Evolutionary conservation across 1,139 yeast species (phyloP), one percentile per base, ranked within the genome.

Genomic region (Suhomyces terraborum): DNA sequence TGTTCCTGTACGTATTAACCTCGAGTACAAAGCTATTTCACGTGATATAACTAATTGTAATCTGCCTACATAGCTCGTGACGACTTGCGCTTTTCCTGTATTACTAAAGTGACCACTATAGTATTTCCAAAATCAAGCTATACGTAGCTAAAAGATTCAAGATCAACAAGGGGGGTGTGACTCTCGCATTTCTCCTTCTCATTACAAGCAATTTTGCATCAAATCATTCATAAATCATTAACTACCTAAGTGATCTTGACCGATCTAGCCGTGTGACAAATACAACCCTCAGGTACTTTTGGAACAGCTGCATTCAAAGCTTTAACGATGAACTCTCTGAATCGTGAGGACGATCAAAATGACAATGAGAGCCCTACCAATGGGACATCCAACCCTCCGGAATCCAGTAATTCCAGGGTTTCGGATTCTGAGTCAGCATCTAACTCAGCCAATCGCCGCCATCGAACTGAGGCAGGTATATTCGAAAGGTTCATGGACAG

Each of bases 401-500:
- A 19, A 8, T 8, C 8, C 6, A 30, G 12, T n/a, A n/a, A 20
- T 13, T 20, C 32, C 16, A 17, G 30, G 19, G 20, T 16, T 4
- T 20, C 32, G 6, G 12, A 20, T 6, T n/a, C 17, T 12, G 22
- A 20, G 17, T 6, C 32, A 3, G 17, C 21, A 20, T n/a, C 32
- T 12, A 20, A 30, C 22, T 24, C 32, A 9, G 16, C 12, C 9
- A 35, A 35, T 32, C 41, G 42, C 16, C 38, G 38, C 6, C 45
- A 38, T 27, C 29, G 48, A 14, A 28, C 42, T 14, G 51, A 47
- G 21, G 32, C 39, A 14, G 53, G 54, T 6, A 40, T 51, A 4
- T 48, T 51, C 30, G 55, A 50, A 20, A 39, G 55, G 4, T 50
- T 51, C 35, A 50, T 50, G 44, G 55, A 51, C 38, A 48, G 46